phyloP scores from a whole-genome alignment of 2,329 filamentous ascomycete genomes.

The Orbilia ellipsospora region DNA sequence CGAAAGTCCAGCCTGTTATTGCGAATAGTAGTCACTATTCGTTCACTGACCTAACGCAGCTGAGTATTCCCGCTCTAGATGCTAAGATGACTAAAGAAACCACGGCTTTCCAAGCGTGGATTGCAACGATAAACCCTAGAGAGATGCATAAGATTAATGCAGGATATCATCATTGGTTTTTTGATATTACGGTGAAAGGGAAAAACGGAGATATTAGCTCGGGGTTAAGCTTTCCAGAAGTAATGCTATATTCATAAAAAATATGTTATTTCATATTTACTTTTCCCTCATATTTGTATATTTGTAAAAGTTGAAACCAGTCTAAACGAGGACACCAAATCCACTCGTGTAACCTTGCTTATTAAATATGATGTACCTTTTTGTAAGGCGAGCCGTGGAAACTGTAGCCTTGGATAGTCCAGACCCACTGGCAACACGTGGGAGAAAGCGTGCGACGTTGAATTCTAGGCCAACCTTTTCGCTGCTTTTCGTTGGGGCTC shows the following conservation, averaged over 20 bases:
- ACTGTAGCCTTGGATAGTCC: no score
- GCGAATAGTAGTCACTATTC: conserved; percentile 33
- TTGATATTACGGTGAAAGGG: conserved; percentile 34
- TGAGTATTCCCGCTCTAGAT: conserved; percentile 27
- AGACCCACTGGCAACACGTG: conserved; percentile 6
- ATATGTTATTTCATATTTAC: no score
- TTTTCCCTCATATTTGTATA: no score
- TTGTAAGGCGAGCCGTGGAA: no score
- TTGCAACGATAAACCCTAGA: conserved; percentile 11
- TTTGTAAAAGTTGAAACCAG: no score
- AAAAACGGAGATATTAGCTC: conserved; percentile 10
- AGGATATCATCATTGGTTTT: conserved; percentile 33
- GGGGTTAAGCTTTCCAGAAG: conserved; percentile 12
- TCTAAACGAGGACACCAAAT: no score
- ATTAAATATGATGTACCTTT: no score
- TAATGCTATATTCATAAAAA: conserved; percentile 1
- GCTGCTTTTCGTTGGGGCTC: conserved; percentile 27
- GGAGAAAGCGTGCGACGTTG: background rate
- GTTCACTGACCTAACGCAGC: conserved; percentile 32
- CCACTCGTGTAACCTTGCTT: no score
- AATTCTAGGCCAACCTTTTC: conserved; percentile 41
- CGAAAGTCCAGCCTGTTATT: conserved; percentile 36
- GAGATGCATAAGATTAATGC: conserved; percentile 36
- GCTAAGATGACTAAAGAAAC: conserved; percentile 17
- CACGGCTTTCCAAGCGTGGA: conserved; percentile 37